Percentiles rank a stretch among this genome's conserved stretches.
These are phyloP conservation scores for Phytomonas sp. DNA, from an alignment of 208 protist genomes.

Conservation along the genomic window DNA sequence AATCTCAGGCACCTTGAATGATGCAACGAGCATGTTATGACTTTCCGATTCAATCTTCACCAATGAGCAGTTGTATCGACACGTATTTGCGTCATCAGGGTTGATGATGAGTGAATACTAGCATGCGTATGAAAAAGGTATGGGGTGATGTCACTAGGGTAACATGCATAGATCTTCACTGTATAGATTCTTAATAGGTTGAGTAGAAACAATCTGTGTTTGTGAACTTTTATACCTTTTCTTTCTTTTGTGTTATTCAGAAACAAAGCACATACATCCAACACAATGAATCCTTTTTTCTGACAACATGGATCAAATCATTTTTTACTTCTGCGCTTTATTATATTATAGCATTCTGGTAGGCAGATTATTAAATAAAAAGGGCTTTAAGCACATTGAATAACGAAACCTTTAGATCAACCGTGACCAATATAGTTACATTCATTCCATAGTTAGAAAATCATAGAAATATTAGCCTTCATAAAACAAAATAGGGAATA, in stretches of 20 bases:
- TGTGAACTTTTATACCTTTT: neutral
- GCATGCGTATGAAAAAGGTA: neutral
- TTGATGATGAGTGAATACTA: neutral
- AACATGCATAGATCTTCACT: neutral
- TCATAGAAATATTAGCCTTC: constrained; percentile 9
- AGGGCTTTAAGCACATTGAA: neutral
- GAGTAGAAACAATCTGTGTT: neutral
- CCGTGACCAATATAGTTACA: neutral
- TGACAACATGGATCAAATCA: neutral
- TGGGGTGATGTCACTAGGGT: neutral
- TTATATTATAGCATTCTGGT: neutral
- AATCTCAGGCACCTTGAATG: neutral
- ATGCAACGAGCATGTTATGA: neutral
- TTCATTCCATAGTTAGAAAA: neutral
- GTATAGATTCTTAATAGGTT: neutral
- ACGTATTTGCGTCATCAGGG: neutral
- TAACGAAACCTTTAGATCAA: neutral
- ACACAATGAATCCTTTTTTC: neutral
- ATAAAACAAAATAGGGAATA: constrained; percentile 7
- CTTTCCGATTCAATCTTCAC: neutral
- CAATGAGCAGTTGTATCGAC: neutral
- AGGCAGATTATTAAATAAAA: neutral
- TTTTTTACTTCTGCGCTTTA: neutral
- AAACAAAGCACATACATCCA: neutral
- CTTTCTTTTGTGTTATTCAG: neutral